Evolutionary conservation across 176 grass and related monocot species (phyloP).

Genomic region (Eremochloa ophiuroides): DNA sequence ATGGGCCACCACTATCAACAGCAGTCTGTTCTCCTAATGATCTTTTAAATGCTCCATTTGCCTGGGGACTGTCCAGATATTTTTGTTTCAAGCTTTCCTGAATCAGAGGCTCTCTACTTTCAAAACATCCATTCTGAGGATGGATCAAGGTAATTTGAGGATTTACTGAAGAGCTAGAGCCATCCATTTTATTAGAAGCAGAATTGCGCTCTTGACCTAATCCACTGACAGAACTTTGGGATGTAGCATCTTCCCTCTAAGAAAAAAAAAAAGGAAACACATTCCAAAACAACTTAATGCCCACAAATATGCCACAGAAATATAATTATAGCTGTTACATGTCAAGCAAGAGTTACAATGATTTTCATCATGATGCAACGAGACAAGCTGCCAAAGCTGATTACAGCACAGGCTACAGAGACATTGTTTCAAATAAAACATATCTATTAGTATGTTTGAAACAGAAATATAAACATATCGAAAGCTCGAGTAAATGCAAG

Average conservation of each 20-base stretch:
- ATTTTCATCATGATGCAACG: background rate
- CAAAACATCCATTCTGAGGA: conserved; percentile 34
- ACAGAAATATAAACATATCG: background rate
- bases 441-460: background rate
- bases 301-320: background rate
- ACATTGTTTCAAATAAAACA: background rate
- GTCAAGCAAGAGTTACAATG: background rate
- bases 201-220: conserved; percentile 17
- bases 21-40: conserved; percentile 13
- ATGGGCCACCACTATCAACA: conserved; percentile 38
- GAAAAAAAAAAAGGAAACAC: conserved; percentile 17
- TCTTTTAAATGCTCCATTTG: conserved; percentile 50
- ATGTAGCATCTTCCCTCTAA: conserved; percentile 34
- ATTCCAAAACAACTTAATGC: background rate
- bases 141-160: conserved; percentile 4
- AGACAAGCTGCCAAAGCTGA: background rate
- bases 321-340: background rate
- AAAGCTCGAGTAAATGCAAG: background rate
- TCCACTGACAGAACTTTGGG: conserved; percentile 20
- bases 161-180: conserved; percentile 15
- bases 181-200: conserved; percentile 21
- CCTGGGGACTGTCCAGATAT: conserved; percentile 23
- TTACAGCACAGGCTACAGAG: background rate
- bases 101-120: conserved; percentile 22
- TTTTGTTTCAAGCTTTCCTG: conserved; percentile 28